Evolutionary conservation across 306 rosid species (phyloP).

Genomic region (Pyrus bretschneideri): DNA sequence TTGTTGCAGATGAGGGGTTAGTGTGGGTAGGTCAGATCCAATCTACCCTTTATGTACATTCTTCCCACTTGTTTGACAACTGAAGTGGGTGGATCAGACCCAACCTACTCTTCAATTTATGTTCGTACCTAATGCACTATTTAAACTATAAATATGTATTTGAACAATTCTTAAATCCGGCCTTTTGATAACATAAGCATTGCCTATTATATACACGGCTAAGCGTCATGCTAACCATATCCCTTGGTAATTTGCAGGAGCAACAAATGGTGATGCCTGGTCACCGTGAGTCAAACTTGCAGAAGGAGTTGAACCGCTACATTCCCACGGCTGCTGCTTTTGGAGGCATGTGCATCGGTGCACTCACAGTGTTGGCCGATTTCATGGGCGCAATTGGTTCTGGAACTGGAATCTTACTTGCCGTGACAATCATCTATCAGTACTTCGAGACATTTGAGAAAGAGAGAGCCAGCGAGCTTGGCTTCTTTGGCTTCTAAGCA

Average conservation of each 20-base stretch:
- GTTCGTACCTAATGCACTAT: background rate
- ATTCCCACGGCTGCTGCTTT: constrained; percentile 93
- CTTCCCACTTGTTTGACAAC: background rate
- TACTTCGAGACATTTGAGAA: constrained; percentile 88
- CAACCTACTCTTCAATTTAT: background rate
- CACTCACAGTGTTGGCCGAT: constrained; percentile 85
- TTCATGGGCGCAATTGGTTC: constrained; percentile 97
- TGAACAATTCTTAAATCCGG: background rate
- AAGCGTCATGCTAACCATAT: background rate
- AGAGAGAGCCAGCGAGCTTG: constrained; percentile 87
- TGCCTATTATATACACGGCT: background rate
- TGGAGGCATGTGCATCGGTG: constrained; percentile 90
- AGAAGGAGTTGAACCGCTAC: constrained; percentile 79
- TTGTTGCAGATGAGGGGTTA: background rate
- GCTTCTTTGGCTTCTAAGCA: constrained; percentile 74
- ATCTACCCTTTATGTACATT: background rate
- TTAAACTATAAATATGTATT: background rate
- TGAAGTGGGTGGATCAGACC: background rate
- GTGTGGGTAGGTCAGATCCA: background rate
- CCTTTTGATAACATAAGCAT: background rate
- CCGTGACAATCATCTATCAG: constrained; percentile 88
- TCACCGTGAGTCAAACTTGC: constrained; percentile 83
- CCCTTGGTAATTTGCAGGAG: constrained; percentile 47
- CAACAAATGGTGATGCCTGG: constrained; percentile 99
- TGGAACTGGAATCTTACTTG: constrained; percentile 84